These are phyloP conservation scores for Trichoderma pleuroti DNA, from an alignment of 2,329 filamentous ascomycete genomes.

Conservation along the genomic window DNA sequence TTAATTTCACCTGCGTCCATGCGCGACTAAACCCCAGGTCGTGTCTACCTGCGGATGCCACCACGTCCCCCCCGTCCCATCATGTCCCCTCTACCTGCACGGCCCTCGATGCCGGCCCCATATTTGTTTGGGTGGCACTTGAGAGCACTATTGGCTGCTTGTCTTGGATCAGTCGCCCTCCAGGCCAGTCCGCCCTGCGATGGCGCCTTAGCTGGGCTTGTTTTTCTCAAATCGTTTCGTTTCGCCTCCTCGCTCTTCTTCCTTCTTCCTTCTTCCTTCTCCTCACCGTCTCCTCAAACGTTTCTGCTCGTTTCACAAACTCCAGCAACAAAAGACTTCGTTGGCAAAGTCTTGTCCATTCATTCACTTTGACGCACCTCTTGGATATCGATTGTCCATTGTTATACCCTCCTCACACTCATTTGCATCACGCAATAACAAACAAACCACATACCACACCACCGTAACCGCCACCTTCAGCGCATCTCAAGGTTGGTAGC, in stretches of 20 bases:
- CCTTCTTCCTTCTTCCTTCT: neutral
- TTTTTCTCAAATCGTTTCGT: neutral
- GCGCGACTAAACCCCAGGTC: constrained; percentile 10
- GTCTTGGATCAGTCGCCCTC: neutral
- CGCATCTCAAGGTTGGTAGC: neutral
- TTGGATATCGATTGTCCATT: constrained; percentile 17
- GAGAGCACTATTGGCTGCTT: neutral
- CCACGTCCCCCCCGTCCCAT: neutral
- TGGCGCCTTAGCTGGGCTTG: constrained; percentile 4
- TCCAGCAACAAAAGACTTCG: constrained; percentile 14
- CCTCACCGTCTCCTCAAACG: neutral
- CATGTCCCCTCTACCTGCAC: constrained; percentile 7
- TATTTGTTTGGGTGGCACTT: constrained; percentile 13
- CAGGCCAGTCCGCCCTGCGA: constrained; percentile 14
- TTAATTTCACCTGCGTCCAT: constrained; percentile 14
- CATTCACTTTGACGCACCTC: neutral
- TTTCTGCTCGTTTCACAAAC: constrained; percentile 12
- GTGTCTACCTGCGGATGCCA: neutral
- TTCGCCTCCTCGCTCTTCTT: neutral
- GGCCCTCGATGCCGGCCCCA: neutral
- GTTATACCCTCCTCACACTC: constrained; percentile 16
- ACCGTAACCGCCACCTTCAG: neutral
- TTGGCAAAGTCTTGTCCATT: constrained; percentile 21
- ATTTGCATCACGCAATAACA: constrained; percentile 16
- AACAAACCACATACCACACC: neutral